phyloP scores from a whole-genome alignment of 2,329 filamentous ascomycete species.

The Aspergillus sp. region DNA sequence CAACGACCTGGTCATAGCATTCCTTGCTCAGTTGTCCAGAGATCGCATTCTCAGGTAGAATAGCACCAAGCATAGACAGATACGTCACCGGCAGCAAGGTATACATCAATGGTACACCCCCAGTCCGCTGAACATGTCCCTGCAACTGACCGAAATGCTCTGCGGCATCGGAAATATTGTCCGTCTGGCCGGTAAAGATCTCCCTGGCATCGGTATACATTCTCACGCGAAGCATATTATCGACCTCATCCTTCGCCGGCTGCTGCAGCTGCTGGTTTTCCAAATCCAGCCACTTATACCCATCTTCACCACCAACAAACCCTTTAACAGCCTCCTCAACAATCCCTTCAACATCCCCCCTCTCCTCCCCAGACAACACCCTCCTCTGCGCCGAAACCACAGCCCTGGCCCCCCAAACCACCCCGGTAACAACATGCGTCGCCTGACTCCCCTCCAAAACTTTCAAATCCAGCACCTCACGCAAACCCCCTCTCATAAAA shows the following conservation, averaged over 20 bases:
- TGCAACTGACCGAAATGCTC: constrained; percentile 1
- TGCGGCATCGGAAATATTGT: background rate
- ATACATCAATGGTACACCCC: constrained; percentile 3
- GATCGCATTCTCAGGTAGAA: background rate
- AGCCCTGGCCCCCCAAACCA: background rate
- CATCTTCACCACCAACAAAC: background rate
- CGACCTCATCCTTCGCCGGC: background rate
- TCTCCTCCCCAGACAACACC: background rate
- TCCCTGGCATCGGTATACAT: constrained; percentile 2
- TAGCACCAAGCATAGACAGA: constrained; percentile 1
- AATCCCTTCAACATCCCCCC: background rate
- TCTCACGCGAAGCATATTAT: background rate
- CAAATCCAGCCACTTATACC: too few relatives aligned
- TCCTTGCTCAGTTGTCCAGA: background rate
- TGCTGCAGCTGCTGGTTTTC: too few relatives aligned
- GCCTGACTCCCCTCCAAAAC: background rate
- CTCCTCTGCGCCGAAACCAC: background rate
- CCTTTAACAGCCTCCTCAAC: background rate
- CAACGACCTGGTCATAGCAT: background rate
- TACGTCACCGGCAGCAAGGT: constrained; percentile 2
- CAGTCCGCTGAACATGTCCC: background rate
- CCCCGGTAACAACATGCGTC: constrained; percentile 8
- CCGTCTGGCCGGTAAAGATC: background rate
- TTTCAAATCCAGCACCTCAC: background rate
- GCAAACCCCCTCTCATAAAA: background rate